Evolutionary conservation across 495 filamentous ascomycete species (phyloP).

Genomic region (Trichoderma orchidacearum): DNA sequence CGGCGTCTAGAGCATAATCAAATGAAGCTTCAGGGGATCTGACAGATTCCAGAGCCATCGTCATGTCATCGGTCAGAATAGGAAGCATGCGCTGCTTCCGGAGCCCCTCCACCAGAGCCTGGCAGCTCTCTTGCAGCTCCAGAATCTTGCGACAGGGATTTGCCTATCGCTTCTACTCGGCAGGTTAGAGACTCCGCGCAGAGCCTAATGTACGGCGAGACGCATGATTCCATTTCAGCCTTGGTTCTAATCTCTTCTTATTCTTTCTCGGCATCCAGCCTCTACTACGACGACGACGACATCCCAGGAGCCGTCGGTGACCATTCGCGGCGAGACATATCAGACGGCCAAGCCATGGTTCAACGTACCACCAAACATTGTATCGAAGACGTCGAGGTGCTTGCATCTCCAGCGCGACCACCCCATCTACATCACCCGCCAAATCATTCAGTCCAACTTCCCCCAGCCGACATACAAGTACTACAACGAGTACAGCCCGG

Average conservation of each 20-base stretch:
- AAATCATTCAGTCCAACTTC: constrained; percentile 86
- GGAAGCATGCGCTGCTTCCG: background rate
- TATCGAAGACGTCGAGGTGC: constrained; percentile 54
- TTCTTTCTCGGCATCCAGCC: background rate
- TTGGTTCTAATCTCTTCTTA: background rate
- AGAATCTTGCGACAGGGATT: background rate
- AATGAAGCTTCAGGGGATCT: background rate
- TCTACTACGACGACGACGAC: background rate
- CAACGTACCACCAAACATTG: constrained; percentile 65
- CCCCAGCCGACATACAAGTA: constrained; percentile 54
- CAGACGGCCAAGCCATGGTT: constrained; percentile 60
- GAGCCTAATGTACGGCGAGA: background rate
- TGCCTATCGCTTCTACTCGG: background rate
- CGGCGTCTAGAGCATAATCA: background rate
- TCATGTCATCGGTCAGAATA: background rate
- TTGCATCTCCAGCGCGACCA: constrained; percentile 82
- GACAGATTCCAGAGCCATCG: too few species aligned
- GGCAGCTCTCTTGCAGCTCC: background rate
- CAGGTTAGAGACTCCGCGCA: background rate
- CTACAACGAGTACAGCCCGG: constrained; percentile 65
- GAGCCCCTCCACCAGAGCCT: background rate
- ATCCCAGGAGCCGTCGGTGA: background rate
- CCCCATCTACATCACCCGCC: constrained; percentile 77
- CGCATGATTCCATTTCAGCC: background rate
- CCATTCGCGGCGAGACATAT: constrained; percentile 51